These are phyloP conservation scores for Neurospora africana DNA, from an alignment of 495 filamentous ascomycete genomes.

Conservation along the genomic window DNA sequence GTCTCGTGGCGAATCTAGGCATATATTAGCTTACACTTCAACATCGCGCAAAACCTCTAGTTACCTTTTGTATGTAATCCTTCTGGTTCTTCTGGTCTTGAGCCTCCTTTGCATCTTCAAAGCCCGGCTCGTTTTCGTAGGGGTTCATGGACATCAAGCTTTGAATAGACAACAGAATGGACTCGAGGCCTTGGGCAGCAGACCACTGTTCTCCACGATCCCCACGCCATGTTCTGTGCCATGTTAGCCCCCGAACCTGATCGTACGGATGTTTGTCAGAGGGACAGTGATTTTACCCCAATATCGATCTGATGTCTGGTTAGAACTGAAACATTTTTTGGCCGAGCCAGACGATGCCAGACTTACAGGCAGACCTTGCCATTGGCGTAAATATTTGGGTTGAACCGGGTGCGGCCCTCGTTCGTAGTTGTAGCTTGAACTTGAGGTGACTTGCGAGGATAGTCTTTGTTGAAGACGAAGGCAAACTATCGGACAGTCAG, in stretches of 20 bases:
- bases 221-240: slow-evolving; percentile 77
- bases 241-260: slow-evolving; percentile 15
- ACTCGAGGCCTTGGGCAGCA: slow-evolving; percentile 88
- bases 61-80: slow-evolving; percentile 78
- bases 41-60: background rate
- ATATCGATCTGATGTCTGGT: slow-evolving; percentile 59
- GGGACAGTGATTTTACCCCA: slow-evolving; percentile 51
- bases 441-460: slow-evolving; percentile 69
- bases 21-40: slow-evolving; percentile 4
- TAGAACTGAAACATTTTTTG: slow-evolving; percentile 3
- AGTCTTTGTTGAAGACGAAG: slow-evolving; percentile 66
- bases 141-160: slow-evolving; percentile 90
- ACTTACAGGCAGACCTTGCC: slow-evolving; percentile 88
- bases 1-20: slow-evolving; percentile 82
- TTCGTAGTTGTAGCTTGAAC: slow-evolving; percentile 81
- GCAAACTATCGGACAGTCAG: slow-evolving; percentile 42
- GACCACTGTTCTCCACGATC: slow-evolving; percentile 90
- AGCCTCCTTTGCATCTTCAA: slow-evolving; percentile 58
- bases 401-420: slow-evolving; percentile 75
- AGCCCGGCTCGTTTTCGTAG: slow-evolving; percentile 94
- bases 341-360: background rate
- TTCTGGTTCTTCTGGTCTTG: slow-evolving; percentile 65
- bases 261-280: background rate
- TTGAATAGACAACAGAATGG: slow-evolving; percentile 89
- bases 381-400: slow-evolving; percentile 87